Base-by-base conservation (phyloP, 176 grass and related monocot species). In the Avena eriantha region DNA sequence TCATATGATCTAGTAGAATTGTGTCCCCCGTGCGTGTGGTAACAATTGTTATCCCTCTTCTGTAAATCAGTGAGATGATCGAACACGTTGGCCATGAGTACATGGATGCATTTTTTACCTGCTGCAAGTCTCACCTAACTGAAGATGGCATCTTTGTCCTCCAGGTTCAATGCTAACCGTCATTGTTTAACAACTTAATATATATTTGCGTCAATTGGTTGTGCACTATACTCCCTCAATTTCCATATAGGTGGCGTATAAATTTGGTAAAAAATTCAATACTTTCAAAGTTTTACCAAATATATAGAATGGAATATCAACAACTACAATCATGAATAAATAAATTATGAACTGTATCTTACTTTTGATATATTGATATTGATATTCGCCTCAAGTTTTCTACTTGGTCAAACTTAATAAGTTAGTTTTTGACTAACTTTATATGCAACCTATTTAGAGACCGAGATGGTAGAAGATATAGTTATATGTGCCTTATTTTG, bases 51-150 rank as follows among this genome's bases (percentile, higher is more conserved):
- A 29, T n/a, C 7, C 47, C 2, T 26, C 9, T 19, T 74, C 7
- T 11, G 1, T 81, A 18, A 45, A 76, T 51, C 69, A 95, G 95
- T 23, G 93, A 90, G 86, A 98, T 93, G 95, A 95, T 98, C 23
- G 95, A 98, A 92, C 93, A 50, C 36, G 95, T 95, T 23, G 93
- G 93, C 19, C 96, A 95, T 48, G 93, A 95, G 88, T 98, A 95
- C 78, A 87, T 98, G 87, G 93, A 88, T 1, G 88, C 90, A 7
- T 98, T 93, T 69, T 98, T 98, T 54, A 55, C 83, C 67, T 98
- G 95, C 48, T 95, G 93, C 17, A 89, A 95, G 70, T 93, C 93
- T 57, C 80, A 95, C 54, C 58, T 98, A 78, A 86, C 89, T 74
- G 66, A 90, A 81, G 91, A 95, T 74, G 93, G 93, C 5, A 24